Percentiles rank a stretch among this genome's conserved stretches.
These are phyloP conservation scores for Tetradesmus obliquus DNA, from an alignment of 139 green algal genomes.

Conservation along the genomic window DNA sequence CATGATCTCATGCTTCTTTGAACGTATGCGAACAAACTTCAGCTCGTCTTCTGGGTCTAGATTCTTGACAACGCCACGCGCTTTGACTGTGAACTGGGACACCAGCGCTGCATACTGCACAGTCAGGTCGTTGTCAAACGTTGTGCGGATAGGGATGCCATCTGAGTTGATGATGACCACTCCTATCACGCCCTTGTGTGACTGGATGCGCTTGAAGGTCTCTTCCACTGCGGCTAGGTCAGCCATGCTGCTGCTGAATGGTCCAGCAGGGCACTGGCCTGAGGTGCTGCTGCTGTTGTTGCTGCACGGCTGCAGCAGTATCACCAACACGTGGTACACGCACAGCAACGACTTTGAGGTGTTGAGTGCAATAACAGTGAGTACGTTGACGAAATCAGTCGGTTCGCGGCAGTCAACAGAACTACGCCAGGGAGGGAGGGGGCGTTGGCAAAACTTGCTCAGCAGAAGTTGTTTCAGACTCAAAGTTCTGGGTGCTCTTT, in stretches of 20 bases:
- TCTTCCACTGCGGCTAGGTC: constrained; percentile 84
- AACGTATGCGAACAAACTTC: constrained; percentile 85
- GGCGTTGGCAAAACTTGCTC: background rate
- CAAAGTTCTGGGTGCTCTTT: too few species aligned
- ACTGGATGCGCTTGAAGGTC: constrained; percentile 78
- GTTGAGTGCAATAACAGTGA: background rate
- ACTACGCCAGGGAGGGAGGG: background rate
- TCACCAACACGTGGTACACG: background rate
- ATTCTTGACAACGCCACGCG: constrained; percentile 78
- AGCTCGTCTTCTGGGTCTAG: constrained; percentile 89
- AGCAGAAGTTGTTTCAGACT: too few species aligned
- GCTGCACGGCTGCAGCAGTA: background rate
- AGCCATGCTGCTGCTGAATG: constrained; percentile 56
- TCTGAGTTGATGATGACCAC: constrained; percentile 89
- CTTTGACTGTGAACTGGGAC: constrained; percentile 81
- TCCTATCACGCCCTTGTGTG: constrained; percentile 79
- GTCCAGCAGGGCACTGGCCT: background rate
- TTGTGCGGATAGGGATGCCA: constrained; percentile 88
- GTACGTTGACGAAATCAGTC: background rate
- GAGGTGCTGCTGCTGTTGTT: background rate
- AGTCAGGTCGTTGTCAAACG: constrained; percentile 85
- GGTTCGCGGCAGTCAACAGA: background rate
- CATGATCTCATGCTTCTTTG: constrained; percentile 91
- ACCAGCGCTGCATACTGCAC: constrained; percentile 76
- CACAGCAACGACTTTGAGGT: background rate